A percentile compares a stretch with the other conserved stretches of the same genome.
Evolutionary conservation across 352 stramenopile genomes (phyloP).

Genomic region (Phytophthora pisi): DNA sequence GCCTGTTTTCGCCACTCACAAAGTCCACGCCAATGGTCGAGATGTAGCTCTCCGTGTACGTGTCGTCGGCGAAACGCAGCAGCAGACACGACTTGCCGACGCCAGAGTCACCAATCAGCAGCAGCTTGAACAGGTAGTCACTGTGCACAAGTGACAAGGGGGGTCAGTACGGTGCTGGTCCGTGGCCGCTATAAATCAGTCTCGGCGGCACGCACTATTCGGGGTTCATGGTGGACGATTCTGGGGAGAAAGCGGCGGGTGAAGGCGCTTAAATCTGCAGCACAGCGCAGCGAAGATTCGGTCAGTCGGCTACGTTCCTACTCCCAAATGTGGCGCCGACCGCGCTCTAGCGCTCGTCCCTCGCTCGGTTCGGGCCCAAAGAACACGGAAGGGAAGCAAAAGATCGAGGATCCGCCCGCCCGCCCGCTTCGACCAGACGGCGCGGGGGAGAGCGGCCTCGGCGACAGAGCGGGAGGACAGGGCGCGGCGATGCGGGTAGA

Average conservation of each 20-base stretch:
- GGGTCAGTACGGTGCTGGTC: slow-evolving; percentile 17
- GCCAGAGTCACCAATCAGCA: slow-evolving; percentile 98
- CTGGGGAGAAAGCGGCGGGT: slow-evolving; percentile 22
- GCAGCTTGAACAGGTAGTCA: slow-evolving; percentile 99
- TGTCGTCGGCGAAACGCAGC: slow-evolving; percentile 99
- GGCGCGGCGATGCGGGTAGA: neutral
- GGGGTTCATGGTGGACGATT: slow-evolving; percentile 82
- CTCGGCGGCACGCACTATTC: slow-evolving; percentile 86
- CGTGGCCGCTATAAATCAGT: slow-evolving; percentile 3
- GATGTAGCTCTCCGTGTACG: slow-evolving; percentile 99
- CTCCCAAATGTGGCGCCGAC: neutral
- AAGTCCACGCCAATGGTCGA: slow-evolving; percentile 99
- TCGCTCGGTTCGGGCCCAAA: slow-evolving; percentile 5
- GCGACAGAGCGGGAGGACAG: neutral
- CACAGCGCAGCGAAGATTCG: slow-evolving; percentile 4
- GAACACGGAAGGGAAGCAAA: slow-evolving; percentile 9
- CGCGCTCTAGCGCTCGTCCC: slow-evolving; percentile 1
- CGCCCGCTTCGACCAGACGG: slow-evolving; percentile 12
- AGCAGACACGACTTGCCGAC: slow-evolving; percentile 99
- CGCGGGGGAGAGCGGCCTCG: neutral
- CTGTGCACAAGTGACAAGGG: slow-evolving; percentile 41
- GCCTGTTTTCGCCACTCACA: slow-evolving; percentile 72
- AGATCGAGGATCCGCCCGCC: slow-evolving; percentile 26
- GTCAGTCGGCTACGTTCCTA: slow-evolving; percentile 9
- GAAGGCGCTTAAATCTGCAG: slow-evolving; percentile 35